A percentile compares a stretch with the other conserved stretches of the same genome.
These are phyloP conservation scores for Corylus americana DNA, from an alignment of 306 rosid genomes.

Conservation along the genomic window DNA sequence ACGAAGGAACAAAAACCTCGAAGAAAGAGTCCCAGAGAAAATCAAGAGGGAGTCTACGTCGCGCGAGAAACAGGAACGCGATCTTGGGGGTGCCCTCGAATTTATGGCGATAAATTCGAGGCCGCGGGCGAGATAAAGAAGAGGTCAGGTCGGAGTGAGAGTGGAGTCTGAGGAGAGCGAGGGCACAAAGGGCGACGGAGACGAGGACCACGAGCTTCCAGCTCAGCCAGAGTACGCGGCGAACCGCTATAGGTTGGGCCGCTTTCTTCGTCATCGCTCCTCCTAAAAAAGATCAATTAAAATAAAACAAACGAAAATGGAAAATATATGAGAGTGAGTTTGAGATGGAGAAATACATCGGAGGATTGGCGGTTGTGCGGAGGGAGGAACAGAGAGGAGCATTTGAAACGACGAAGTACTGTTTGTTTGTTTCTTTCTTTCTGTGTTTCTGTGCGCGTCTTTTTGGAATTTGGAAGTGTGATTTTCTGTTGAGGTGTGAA, in stretches of 20 bases:
- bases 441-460: no score
- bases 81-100: conserved; percentile 71
- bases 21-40: conserved; percentile 89
- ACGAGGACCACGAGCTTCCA: conserved; percentile 57
- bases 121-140: conserved; percentile 26
- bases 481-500: no score
- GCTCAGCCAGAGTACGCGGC: conserved; percentile 49
- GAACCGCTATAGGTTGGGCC: conserved; percentile 37
- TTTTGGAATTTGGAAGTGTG: no score
- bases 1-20: conserved; percentile 43
- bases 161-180: conserved; percentile 55
- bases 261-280: conserved; percentile 32
- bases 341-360: no score
- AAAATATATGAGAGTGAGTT: not conserved
- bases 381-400: no score
- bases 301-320: not conserved
- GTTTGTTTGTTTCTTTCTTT: no score
- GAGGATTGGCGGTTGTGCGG: no score
- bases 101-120: conserved; percentile 34
- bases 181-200: conserved; percentile 52
- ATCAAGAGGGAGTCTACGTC: conserved; percentile 82
- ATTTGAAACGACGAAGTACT: no score
- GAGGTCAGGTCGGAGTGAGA: conserved; percentile 36
- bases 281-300: not conserved
- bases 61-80: conserved; percentile 84